Evolutionary conservation across 2,329 filamentous ascomycete genomes (phyloP).

Genomic region (Didymellaceae sp.): DNA sequence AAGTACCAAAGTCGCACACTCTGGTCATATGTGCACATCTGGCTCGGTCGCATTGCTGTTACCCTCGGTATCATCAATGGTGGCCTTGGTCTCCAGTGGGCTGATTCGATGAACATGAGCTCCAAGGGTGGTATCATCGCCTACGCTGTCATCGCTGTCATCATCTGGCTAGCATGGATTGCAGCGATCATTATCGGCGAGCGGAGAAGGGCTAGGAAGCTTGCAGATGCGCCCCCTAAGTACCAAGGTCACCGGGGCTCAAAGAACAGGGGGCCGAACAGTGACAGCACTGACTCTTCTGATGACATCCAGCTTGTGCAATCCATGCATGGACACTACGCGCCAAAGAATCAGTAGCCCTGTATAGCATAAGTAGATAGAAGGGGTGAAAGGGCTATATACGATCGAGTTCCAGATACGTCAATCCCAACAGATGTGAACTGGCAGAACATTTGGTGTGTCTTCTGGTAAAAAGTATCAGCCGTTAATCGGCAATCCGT

Average conservation of each 20-base stretch:
- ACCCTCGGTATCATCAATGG: slow-evolving; percentile 63
- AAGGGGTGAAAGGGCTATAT: not conserved
- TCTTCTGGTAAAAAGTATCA: too few species aligned
- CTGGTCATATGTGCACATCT: slow-evolving; percentile 60
- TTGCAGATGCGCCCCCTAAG: slow-evolving; percentile 22
- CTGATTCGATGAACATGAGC: slow-evolving; percentile 49
- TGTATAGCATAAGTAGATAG: not conserved
- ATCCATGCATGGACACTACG: slow-evolving; percentile 26
- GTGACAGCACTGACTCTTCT: slow-evolving; percentile 2
- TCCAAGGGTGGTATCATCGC: slow-evolving; percentile 49
- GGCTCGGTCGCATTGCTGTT: slow-evolving; percentile 60
- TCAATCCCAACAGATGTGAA: too few species aligned
- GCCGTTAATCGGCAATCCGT: too few species aligned
- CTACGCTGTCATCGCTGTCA: slow-evolving; percentile 58
- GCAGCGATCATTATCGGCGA: slow-evolving; percentile 40
- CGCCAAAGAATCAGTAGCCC: slow-evolving; percentile 24
- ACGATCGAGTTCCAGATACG: too few species aligned
- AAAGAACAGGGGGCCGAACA: not conserved
- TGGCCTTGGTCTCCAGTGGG: slow-evolving; percentile 60
- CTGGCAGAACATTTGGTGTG: too few species aligned
- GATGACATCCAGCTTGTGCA: slow-evolving; percentile 8
- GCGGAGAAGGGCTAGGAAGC: slow-evolving; percentile 24
- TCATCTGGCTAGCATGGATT: slow-evolving; percentile 51
- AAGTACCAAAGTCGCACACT: slow-evolving; percentile 54
- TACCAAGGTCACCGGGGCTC: slow-evolving; percentile 5